Evolutionary conservation across 2,329 filamentous ascomycete species (phyloP).

Genomic region (Aureobasidium sp.): DNA sequence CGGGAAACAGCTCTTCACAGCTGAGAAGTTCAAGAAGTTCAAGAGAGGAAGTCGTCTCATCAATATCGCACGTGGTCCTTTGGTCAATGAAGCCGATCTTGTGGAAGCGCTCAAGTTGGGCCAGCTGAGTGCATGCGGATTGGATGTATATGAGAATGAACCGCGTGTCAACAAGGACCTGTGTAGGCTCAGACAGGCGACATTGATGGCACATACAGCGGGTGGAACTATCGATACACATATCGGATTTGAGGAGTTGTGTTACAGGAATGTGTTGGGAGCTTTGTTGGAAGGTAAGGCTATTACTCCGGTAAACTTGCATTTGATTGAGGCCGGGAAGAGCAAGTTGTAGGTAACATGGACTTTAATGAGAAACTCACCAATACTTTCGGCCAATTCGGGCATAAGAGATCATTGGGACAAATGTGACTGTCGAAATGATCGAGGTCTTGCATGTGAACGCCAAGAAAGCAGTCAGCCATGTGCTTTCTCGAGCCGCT

Average conservation of each 20-base stretch:
- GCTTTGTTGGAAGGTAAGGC: constrained; percentile 6
- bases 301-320: constrained; percentile 14
- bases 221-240: constrained; percentile 43
- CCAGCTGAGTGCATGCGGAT: constrained; percentile 56
- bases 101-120: constrained; percentile 63
- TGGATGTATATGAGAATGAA: constrained; percentile 68
- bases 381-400: no score
- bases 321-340: constrained; percentile 18
- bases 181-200: constrained; percentile 45
- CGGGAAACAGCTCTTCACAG: constrained; percentile 55
- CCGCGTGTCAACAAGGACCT: constrained; percentile 57
- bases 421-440: no score
- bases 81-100: constrained; percentile 72
- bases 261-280: constrained; percentile 40
- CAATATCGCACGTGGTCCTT: constrained; percentile 70
- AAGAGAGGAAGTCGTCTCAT: constrained; percentile 66
- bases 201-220: constrained; percentile 42
- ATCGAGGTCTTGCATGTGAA: no score
- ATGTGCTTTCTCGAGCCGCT: no score
- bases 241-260: constrained; percentile 46
- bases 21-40: constrained; percentile 54
- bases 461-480: no score
- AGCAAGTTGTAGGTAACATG: neutral
- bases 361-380: no score
- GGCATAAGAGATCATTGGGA: no score